Percentiles rank a stretch among this genome's conserved stretches.
phyloP scores from a whole-genome alignment of 2,329 filamentous ascomycete genomes.

The Pseudogymnoascus sp. region DNA sequence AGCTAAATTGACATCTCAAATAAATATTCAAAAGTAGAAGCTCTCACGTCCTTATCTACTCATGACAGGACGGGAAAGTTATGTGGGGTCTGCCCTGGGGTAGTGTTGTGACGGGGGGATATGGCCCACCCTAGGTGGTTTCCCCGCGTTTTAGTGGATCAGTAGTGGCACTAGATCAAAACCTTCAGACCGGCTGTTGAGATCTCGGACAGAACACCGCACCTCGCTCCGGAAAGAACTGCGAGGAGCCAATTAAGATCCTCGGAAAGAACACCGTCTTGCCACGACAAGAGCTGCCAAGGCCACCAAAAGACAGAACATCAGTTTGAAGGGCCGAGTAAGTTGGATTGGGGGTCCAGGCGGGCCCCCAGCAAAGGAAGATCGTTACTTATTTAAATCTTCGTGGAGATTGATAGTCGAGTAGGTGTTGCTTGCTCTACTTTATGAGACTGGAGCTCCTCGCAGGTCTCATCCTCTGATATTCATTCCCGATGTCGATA shows the following conservation, averaged over 20 bases:
- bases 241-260: not conserved
- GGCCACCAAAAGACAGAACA: not conserved
- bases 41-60: not conserved
- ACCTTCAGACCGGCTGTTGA: not conserved
- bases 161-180: not conserved
- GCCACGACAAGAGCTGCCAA: not conserved
- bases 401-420: not conserved
- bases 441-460: not conserved
- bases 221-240: not conserved
- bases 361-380: not conserved
- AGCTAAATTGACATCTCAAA: not conserved
- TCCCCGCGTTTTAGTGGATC: constrained; percentile 2
- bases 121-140: not conserved
- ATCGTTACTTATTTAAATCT: not conserved
- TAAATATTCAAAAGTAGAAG: not conserved
- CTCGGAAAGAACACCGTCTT: too few species aligned
- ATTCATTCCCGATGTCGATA: constrained; percentile 6
- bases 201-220: not conserved
- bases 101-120: not conserved
- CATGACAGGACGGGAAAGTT: not conserved
- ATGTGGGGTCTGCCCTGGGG: not conserved
- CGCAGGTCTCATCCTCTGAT: not conserved
- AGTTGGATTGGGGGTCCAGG: not conserved
- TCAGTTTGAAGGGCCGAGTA: not conserved
- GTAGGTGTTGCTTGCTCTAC: not conserved